Evolutionary conservation across 495 filamentous ascomycete genomes (phyloP), one percentile per base, ranked within the genome.

Genomic region (Talaromyces borbonicus): DNA sequence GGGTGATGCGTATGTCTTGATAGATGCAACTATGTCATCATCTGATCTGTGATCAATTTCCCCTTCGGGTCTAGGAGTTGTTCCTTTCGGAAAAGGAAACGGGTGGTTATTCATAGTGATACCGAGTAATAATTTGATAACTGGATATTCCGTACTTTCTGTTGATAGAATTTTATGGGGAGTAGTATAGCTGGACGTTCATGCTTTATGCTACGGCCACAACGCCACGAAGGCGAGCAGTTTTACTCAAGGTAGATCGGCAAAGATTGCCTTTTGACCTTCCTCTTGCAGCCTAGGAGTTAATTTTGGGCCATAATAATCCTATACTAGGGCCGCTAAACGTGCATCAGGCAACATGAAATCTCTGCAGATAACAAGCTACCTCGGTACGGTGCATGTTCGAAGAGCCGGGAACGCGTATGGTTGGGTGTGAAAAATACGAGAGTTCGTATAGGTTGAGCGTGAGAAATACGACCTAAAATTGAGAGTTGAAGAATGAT

Each of bases 1-100:
- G 6, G 56, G 48, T 3, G 52, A 46, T 45, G 5, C 29, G 50
- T 49, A 47, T 56, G 19, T 33, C 6, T 27, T 11, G 11, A 47
- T 12, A 35, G 1, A 11, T 25, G 44, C 30, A 38, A 47, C 6
- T n/a, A 47, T 39, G 4, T 47, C 44, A n/a, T 5, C 33, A 39
- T 43, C 44, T 14, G 35, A 33, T 12, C 42, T 32, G 23, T 23
- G 4, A 23, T 40, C 37, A 29, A 29, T 29, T 29, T 29, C 26
- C 26, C 26, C 26, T 6, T 29, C 26, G 26, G 26, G 26, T 29
- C 5, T 29, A 29, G 26, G 26, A 12, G 5, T 5, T 29, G 26
- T 29, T 29, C 26, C 26, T 29, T 29, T 29, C 6, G 26, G 26
- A 29, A 29, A 6, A 29, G 26, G 26, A 29, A 29, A 29, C 12